Conservation (phyloP, 2,329 filamentous ascomycete species). For the Sarocladium kiliense region DNA sequence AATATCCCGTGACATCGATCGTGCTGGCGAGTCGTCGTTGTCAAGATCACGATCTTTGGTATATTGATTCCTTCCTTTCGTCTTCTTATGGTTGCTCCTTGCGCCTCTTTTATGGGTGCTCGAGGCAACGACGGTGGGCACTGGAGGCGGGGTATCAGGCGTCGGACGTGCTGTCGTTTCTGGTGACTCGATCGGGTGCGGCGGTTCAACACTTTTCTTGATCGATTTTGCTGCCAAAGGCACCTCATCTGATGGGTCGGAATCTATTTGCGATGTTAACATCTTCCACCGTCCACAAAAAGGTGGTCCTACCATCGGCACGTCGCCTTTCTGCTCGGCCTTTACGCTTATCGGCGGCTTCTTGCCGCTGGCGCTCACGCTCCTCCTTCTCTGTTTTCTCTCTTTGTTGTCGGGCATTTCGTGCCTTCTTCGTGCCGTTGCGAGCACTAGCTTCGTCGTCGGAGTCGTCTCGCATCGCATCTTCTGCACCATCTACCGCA, state of each 20-base stretch:
- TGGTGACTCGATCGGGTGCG: conserved; percentile 21
- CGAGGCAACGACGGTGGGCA: conserved; percentile 38
- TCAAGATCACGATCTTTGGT: conserved; percentile 66
- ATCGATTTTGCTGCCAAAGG: conserved; percentile 38
- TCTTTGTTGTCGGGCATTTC: conserved; percentile 54
- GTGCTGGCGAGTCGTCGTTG: conserved; percentile 50
- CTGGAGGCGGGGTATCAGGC: conserved; percentile 37
- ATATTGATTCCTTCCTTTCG: conserved; percentile 75
- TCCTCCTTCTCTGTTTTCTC: conserved; percentile 68
- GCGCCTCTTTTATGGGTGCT: conserved; percentile 53
- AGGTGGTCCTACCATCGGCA: conserved; percentile 63
- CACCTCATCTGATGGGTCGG: conserved; percentile 65
- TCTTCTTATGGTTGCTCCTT: conserved; percentile 59
- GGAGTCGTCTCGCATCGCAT: conserved; percentile 55
- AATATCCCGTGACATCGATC: conserved; percentile 49
- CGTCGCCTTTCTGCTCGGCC: conserved; percentile 75
- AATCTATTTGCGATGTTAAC: conserved; percentile 44
- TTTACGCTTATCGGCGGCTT: conserved; percentile 75
- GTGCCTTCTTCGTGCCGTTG: conserved; percentile 54
- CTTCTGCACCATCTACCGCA: conserved; percentile 38
- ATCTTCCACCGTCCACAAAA: too few relatives aligned
- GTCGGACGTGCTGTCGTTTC: conserved; percentile 19
- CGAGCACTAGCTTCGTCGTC: conserved; percentile 60
- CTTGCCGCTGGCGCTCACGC: conserved; percentile 65
- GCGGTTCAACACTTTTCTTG: conserved; percentile 25